Evolutionary conservation across 345 rosid genomes (phyloP), one percentile per base, ranked within the genome.

Genomic region (Boechera stricta): DNA sequence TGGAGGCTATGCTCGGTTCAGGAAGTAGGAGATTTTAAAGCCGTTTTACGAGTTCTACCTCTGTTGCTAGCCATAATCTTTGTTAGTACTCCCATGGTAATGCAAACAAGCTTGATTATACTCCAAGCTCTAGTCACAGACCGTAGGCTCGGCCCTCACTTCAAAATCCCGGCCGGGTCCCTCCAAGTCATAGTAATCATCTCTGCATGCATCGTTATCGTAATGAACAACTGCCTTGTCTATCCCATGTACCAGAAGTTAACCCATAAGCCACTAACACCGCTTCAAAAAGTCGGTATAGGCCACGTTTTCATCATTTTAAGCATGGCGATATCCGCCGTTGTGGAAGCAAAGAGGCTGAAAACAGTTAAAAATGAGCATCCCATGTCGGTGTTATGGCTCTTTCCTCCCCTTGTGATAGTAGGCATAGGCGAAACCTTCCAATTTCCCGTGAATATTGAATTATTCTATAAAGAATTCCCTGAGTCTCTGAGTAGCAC

Each of bases 1-100:
- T 86, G 92, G 90, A 86, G 84, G 60, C 59, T 88, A 28, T 84
- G 89, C 72, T 59, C 86, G 4, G 74, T 68, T 4, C 59, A 76
- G 28, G 87, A 89, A 79, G 93, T 87, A 39, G 97, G 87, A 71
- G 87, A 89, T 77, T 79, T 87, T 8, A 91, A 91, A 73, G 48
- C 73, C 10, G 41, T 91, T 7, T 16, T 89, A 10, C 79, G 70
- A 60, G 76, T 87, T 57, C 44, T 39, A 28, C 93, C 90, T 13
- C 44, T 82, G 5, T 82, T 81, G 76, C 65, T 85, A 60, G 15
- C 79, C 8, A 18, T 72, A 12, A 54, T 90, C 38, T 54, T 85
- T 6, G 10, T 87, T 41, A 57, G 69, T 72, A 80, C 57, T 10
- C 75, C 87, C 11, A 44, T 83, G 11, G 82, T 77, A 5, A 47